Evolutionary conservation across 352 stramenopile genomes (phyloP).

Genomic region (Thraustochytrium aureum): DNA sequence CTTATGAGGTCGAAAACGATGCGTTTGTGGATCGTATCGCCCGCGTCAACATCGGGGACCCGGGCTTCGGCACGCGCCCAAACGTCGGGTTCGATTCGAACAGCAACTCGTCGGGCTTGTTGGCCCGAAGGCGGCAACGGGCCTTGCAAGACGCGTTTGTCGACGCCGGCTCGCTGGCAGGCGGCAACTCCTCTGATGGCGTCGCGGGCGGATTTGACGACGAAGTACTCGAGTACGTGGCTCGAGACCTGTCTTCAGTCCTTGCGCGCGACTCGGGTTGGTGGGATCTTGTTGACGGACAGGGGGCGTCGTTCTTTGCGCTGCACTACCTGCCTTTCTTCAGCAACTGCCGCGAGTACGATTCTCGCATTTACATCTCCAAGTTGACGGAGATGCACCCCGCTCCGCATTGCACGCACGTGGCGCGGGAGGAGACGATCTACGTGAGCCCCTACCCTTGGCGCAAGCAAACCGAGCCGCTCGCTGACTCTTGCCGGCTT

Average conservation of each 20-base stretch:
- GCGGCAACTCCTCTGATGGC: background rate
- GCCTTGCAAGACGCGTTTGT: background rate
- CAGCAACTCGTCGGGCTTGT: background rate
- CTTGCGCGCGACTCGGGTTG: conserved; percentile 23
- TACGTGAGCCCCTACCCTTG: conserved; percentile 86
- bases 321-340: conserved; percentile 95
- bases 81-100: conserved; percentile 2
- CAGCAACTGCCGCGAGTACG: conserved; percentile 91
- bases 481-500: conserved; percentile 70
- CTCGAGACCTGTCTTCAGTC: conserved; percentile 3
- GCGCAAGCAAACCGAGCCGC: conserved; percentile 72
- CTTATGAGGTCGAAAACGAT: conserved; percentile 71
- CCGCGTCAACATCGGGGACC: conserved; percentile 86
- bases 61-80: conserved; percentile 56
- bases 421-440: conserved; percentile 79
- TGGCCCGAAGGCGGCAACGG: background rate
- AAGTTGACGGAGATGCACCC: conserved; percentile 93
- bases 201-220: background rate
- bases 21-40: conserved; percentile 83
- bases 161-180: background rate
- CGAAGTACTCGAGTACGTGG: conserved; percentile 35
- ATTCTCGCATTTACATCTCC: conserved; percentile 84
- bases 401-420: conserved; percentile 71
- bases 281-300: conserved; percentile 70
- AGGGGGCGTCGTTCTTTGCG: conserved; percentile 68